Percentiles rank a stretch among this genome's conserved stretches.
These are phyloP conservation scores for Penicillium alfredii DNA, from an alignment of 495 filamentous ascomycete species.

Conservation along the genomic window DNA sequence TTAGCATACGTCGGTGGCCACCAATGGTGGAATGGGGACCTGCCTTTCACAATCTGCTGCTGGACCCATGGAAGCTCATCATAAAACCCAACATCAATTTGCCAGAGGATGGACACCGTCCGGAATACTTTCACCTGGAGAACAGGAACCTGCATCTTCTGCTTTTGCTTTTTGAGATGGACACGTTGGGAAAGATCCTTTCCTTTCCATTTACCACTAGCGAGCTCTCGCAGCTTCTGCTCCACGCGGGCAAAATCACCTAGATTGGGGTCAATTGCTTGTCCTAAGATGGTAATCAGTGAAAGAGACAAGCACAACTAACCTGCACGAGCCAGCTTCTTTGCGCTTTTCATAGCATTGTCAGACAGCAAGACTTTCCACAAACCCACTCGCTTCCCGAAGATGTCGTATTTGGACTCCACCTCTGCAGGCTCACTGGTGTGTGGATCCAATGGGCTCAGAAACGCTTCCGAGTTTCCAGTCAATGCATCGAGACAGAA, in stretches of 20 bases:
- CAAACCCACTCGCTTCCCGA: constrained; percentile 25
- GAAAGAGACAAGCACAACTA: too few species aligned
- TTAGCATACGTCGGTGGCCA: background rate
- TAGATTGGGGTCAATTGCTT: too few species aligned
- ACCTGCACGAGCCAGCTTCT: constrained; percentile 6
- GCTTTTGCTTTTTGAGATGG: constrained; percentile 7
- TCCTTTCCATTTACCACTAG: constrained; percentile 25
- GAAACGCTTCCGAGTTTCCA: background rate
- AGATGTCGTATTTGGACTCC: constrained; percentile 10
- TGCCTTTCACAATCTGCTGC: constrained; percentile 21
- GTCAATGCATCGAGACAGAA: constrained; percentile 10
- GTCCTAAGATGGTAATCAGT: too few species aligned
- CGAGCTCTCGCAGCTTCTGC: constrained; percentile 23
- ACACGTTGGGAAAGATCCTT: background rate
- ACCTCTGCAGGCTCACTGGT: background rate
- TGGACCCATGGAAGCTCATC: constrained; percentile 10
- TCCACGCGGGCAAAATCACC: constrained; percentile 9
- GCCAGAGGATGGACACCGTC: constrained; percentile 29
- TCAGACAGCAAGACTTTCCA: constrained; percentile 39
- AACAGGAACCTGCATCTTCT: constrained; percentile 13
- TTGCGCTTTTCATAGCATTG: constrained; percentile 23
- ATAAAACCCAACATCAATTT: constrained; percentile 29
- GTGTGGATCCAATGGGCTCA: too few species aligned
- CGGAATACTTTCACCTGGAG: constrained; percentile 3
- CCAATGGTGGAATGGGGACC: too few species aligned